Percentiles rank a stretch among this genome's conserved stretches.
These are phyloP conservation scores for Protomyces macrosporus DNA, from an alignment of 1,139 yeast species.

Conservation along the genomic window DNA sequence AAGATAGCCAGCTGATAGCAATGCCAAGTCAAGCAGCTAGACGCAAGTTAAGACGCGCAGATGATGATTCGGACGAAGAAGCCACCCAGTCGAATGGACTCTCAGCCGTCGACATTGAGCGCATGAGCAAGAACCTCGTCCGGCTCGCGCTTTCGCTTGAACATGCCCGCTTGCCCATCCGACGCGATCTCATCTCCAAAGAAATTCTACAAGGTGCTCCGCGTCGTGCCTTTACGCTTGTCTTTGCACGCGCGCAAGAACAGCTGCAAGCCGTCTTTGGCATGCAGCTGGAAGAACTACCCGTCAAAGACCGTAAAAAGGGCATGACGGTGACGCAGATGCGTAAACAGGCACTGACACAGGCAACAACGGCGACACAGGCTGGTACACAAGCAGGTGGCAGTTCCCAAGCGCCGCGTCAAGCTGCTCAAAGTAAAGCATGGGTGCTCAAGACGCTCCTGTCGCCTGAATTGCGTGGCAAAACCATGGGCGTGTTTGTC, in stretches of 20 bases:
- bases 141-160: slow-evolving; percentile 30
- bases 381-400: neutral
- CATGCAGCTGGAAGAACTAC: slow-evolving; percentile 31
- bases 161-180: slow-evolving; percentile 28
- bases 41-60: neutral
- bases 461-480: slow-evolving; percentile 20
- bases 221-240: slow-evolving; percentile 27
- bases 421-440: slow-evolving; percentile 14
- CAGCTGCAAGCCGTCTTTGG: slow-evolving; percentile 28
- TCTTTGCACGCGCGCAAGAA: slow-evolving; percentile 30
- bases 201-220: slow-evolving; percentile 29
- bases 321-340: slow-evolving; percentile 27
- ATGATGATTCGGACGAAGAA: neutral
- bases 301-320: slow-evolving; percentile 25
- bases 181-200: slow-evolving; percentile 29
- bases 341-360: slow-evolving; percentile 13
- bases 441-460: slow-evolving; percentile 27
- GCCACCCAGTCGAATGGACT: neutral
- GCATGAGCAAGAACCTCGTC: slow-evolving; percentile 32
- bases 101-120: slow-evolving; percentile 24
- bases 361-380: slow-evolving; percentile 11
- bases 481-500: slow-evolving; percentile 11
- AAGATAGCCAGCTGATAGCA: neutral
- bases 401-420: neutral
- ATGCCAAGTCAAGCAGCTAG: neutral